Percentiles rank a stretch among this genome's conserved stretches.
These are phyloP conservation scores for Strobilomyces dryophilus DNA, from an alignment of 768 basidiomycete genomes.

Conservation along the genomic window DNA sequence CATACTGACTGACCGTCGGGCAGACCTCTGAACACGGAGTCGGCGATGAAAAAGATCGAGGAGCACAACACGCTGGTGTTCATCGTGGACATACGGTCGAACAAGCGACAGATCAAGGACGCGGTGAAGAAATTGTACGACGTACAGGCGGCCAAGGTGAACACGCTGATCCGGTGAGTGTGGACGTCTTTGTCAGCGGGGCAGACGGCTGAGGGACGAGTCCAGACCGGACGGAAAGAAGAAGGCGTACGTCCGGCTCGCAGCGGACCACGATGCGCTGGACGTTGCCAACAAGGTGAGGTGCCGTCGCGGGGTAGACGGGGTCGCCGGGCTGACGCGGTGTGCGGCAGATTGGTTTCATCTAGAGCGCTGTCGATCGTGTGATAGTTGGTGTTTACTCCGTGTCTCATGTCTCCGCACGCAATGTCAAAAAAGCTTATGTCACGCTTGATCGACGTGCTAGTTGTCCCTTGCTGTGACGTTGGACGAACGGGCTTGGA, in stretches of 20 bases:
- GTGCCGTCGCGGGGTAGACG: not conserved
- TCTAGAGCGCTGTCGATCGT: conserved; percentile 42
- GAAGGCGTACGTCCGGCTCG: conserved; percentile 97
- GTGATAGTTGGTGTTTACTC: not conserved
- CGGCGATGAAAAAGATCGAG: conserved; percentile 99
- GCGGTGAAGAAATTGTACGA: conserved; percentile 99
- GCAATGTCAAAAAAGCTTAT: not conserved
- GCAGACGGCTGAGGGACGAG: conserved; percentile 1
- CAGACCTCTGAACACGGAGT: conserved; percentile 90
- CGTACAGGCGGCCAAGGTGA: conserved; percentile 92
- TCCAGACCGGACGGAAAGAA: conserved; percentile 94
- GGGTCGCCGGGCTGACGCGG: not conserved
- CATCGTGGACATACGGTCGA: conserved; percentile 90
- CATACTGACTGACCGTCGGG: not conserved
- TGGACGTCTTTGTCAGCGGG: not conserved
- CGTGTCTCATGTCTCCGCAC: conserved; percentile 7
- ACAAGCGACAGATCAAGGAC: conserved; percentile 99
- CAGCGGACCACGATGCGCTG: conserved; percentile 92
- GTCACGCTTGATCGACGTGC: not conserved
- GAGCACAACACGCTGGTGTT: conserved; percentile 99
- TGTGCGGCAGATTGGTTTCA: conserved; percentile 84
- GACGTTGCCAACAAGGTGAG: conserved; percentile 96
- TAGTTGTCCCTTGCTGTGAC: not conserved
- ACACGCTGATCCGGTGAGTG: conserved; percentile 95
- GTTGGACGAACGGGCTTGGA: not conserved